A percentile compares a stretch with the other conserved stretches of the same genome.
These are phyloP conservation scores for Aspergillus pseudoviridinutans DNA, from an alignment of 2,329 filamentous ascomycete genomes.

Conservation along the genomic window DNA sequence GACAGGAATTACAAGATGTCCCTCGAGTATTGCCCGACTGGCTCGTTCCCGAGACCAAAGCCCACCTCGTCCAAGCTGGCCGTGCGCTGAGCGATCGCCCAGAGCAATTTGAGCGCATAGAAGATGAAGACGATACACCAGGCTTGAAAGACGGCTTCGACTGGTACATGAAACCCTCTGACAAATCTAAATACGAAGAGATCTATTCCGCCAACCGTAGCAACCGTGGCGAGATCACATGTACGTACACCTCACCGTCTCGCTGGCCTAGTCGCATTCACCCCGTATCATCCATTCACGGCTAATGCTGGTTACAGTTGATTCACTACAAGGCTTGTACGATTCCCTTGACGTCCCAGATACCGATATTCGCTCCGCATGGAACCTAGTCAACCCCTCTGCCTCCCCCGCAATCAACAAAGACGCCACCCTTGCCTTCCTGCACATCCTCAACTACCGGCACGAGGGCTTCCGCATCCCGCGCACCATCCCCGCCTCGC, in stretches of 20 bases:
- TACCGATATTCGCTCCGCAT: slow-evolving; percentile 81
- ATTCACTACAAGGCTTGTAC: slow-evolving; percentile 77
- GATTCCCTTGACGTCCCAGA: slow-evolving; percentile 63
- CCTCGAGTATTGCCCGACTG: slow-evolving; percentile 83
- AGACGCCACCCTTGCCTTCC: slow-evolving; percentile 87
- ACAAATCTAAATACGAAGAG: slow-evolving; percentile 92
- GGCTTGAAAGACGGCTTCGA: slow-evolving; percentile 96
- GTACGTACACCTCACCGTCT: slow-evolving; percentile 46
- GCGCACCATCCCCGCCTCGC: slow-evolving; percentile 82
- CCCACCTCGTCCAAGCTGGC: slow-evolving; percentile 79
- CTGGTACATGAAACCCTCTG: slow-evolving; percentile 95
- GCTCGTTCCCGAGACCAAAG: slow-evolving; percentile 93
- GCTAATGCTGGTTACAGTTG: slow-evolving; percentile 52
- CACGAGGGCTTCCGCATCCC: slow-evolving; percentile 95
- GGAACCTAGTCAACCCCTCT: slow-evolving; percentile 96
- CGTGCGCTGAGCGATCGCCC: slow-evolving; percentile 75
- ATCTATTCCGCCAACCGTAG: slow-evolving; percentile 94
- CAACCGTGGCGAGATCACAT: slow-evolving; percentile 76
- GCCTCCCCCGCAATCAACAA: slow-evolving; percentile 81
- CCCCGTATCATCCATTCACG: background rate
- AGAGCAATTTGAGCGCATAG: slow-evolving; percentile 78
- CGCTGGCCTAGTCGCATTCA: no score
- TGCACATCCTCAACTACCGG: slow-evolving; percentile 93
- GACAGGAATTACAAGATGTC: slow-evolving; percentile 83
- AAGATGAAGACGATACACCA: slow-evolving; percentile 71